Base-by-base conservation (phyloP, 345 rosid genomes). In the Citrus trifoliata region DNA sequence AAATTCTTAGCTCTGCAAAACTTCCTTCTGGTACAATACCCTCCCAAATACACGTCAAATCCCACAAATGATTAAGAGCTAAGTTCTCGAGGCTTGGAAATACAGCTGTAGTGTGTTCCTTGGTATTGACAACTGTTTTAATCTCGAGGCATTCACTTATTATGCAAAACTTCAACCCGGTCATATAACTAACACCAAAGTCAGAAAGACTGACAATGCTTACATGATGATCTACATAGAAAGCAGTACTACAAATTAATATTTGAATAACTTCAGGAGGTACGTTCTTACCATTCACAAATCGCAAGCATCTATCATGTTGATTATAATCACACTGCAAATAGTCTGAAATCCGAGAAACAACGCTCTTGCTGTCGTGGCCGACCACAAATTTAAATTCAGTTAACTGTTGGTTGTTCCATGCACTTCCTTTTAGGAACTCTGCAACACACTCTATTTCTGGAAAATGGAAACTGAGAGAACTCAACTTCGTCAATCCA, bases 371-470 rank as follows among this genome's bases (percentile, higher is more conserved):
- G 67, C 10, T n/a, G 6, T 76, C 80, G 38, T 8, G 58, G n/a
- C 83, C 83, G 40, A 80, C 80, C 46, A 76, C 32, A 42, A 76
- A 76, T 59, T 71, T 80, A 79, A 76, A 80, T 3, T 76, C 48
- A 10, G 12, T 27, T 59, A 80, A 71, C 19, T 7, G 2, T 18
- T 37, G 27, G 4, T 28, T 10, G 6, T 53, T 76, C 79, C 76
- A 71, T 13, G 83, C 27, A 38, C 71, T 64, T n/a, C 3, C 24
- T 24, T 25, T 13, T 1, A 53, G 30, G 68, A 75, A 76, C 13
- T 6, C 30, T 9, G 53, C 4, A 5, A 80, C 68, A 27, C 2
- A 38, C 65, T 58, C 22, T 9, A 64, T 56, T 46, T 62, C 18
- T 3, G 83, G 76, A 24, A 80, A 65, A 46, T 76, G 60, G 9